A percentile compares a stretch with the other conserved stretches of the same genome.
These are phyloP conservation scores for Tolypocladium sp. DNA, from an alignment of 2,329 filamentous ascomycete species.

Conservation along the genomic window DNA sequence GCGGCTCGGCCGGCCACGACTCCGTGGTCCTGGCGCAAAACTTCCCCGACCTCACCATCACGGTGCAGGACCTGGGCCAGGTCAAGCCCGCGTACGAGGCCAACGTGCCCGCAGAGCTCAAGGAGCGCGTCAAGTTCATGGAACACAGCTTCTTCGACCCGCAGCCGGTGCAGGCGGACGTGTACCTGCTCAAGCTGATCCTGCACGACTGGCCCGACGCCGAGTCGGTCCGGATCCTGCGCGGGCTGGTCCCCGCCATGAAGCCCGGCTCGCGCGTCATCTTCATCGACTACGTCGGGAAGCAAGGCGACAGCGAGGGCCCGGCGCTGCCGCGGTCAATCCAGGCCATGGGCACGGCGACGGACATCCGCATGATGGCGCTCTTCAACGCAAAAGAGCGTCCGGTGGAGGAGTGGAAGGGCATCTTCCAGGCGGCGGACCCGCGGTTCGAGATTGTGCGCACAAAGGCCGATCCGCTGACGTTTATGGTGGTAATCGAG, in stretches of 20 bases:
- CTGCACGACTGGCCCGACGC: conserved; percentile 47
- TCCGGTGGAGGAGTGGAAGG: conserved; percentile 33
- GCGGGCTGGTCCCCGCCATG: conserved; percentile 31
- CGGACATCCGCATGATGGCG: conserved; percentile 41
- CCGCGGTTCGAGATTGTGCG: conserved; percentile 31
- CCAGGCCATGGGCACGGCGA: conserved; percentile 28
- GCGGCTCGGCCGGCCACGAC: conserved; percentile 32
- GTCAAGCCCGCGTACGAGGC: conserved; percentile 23
- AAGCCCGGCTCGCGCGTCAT: conserved; percentile 31
- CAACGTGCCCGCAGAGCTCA: conserved; percentile 23
- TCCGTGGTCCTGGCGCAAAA: conserved; percentile 28
- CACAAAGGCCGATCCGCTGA: conserved; percentile 23
- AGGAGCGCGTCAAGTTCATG: conserved; percentile 22
- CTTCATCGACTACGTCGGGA: conserved; percentile 28
- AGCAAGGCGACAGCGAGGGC: conserved; percentile 16
- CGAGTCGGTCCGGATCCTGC: conserved; percentile 28
- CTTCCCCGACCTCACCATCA: conserved; percentile 30
- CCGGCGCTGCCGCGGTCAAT: conserved; percentile 22
- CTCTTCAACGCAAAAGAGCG: conserved; percentile 40
- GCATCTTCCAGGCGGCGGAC: conserved; percentile 34
- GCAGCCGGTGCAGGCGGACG: conserved; percentile 30
- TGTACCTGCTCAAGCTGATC: conserved; percentile 44
- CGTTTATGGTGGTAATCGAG: conserved; percentile 27
- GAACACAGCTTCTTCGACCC: conserved; percentile 29
- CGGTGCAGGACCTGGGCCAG: conserved; percentile 35